Base-by-base conservation (phyloP, 2,329 filamentous ascomycete species). In the Bipolaris cookei region DNA sequence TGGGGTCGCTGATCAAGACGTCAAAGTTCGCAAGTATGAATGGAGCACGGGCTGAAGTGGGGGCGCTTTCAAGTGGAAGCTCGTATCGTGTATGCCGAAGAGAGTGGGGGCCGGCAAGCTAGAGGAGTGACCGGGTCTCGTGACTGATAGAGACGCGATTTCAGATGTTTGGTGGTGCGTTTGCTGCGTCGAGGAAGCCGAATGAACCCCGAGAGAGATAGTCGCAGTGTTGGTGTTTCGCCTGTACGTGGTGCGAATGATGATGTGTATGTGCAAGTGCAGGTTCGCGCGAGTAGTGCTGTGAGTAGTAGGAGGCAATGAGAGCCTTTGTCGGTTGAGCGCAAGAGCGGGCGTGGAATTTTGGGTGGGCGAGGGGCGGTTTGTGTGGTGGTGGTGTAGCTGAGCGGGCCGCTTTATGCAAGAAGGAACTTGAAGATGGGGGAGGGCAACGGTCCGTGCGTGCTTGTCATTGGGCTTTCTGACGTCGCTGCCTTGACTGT, bases 391-490 rank as follows among this genome's bases (percentile, higher is more conserved):
- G 56, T 66, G 66, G 69, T 64, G 63, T 63, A 56, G 60, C 42
- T 57, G 63, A 58, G 62, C 65, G 62, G 64, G 62, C 68, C 63
- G 64, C 69, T 73, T 70, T 71, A 66, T 71, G 68, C 67, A 66
- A 46, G 53, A 56, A 57, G 60, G 62, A 65, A 63, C 62, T 64
- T 65, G 67, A 66, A 55, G 59, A 59, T 64, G 60, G 63, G 61
- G 61, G 63, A 53, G 58, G 48, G 56, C 50, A 53, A 43, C 51
- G 66, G 63, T 57, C 67, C 65, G 62, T 58, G 63, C 61, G 59
- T 53, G 30, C 54, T 53, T 52, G 45, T 38, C 54, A 68, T 68
- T 69, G 66, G 67, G 63, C 53, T 60, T 58, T 39, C 47, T 56
- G 61, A 64, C 62, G 62, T 67, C 61, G 58, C 58, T 61, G 54